Conservation (phyloP, 352 stramenopile genomes). For the Phytopythium vexans region DNA sequence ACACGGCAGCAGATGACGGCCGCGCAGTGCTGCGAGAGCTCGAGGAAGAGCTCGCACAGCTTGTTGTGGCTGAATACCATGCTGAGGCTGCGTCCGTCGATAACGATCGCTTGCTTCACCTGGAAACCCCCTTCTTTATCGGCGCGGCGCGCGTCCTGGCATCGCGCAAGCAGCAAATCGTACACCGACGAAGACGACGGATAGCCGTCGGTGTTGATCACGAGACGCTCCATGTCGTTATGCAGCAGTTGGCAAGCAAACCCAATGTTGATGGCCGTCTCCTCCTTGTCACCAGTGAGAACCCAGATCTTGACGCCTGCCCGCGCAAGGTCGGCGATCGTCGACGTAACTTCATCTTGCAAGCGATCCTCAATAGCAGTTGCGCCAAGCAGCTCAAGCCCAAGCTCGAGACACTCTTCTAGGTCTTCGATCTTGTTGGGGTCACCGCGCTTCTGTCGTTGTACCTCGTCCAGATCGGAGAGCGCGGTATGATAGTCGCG, state of each 20-base stretch:
- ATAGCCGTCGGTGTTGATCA: conserved; percentile 72
- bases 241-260: conserved; percentile 94
- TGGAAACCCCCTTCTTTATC: conserved; percentile 6
- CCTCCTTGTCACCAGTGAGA: conserved; percentile 90
- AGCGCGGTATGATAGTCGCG: conserved; percentile 71
- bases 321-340: conserved; percentile 66
- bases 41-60: conserved; percentile 78
- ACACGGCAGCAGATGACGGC: conserved; percentile 91
- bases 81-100: conserved; percentile 66
- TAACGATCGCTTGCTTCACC: conserved; percentile 58
- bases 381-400: conserved; percentile 67
- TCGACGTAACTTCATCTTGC: conserved; percentile 72
- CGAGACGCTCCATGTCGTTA: conserved; percentile 92
- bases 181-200: conserved; percentile 53
- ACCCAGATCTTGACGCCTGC: conserved; percentile 87
- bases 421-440: conserved; percentile 78
- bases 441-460: conserved; percentile 49
- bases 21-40: conserved; percentile 78
- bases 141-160: conserved; percentile 22
- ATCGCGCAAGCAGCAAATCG: conserved; percentile 51
- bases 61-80: conserved; percentile 77
- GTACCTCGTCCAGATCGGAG: conserved; percentile 67
- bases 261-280: conserved; percentile 97
- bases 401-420: conserved; percentile 73
- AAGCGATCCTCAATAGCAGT: conserved; percentile 84